Evolutionary conservation across 75 land plant species (phyloP).

Genomic region (Sequoia sempervirens): DNA sequence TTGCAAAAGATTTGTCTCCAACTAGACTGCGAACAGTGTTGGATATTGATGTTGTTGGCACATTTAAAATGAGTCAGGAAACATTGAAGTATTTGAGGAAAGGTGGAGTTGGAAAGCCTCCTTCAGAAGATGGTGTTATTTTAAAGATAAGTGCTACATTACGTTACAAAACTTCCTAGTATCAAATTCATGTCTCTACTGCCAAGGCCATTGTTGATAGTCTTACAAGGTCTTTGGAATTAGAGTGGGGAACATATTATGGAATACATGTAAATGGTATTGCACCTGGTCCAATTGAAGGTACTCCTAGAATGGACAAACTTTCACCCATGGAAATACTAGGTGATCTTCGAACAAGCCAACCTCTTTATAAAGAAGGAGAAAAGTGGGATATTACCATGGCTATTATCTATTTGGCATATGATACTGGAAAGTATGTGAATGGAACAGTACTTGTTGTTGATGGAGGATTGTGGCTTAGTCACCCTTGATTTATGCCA

Average conservation of each 20-base stretch:
- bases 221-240: conserved; percentile 82
- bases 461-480: conserved; percentile 91
- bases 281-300: conserved; percentile 97
- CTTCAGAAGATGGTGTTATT: too few species aligned
- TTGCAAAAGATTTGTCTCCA: conserved; percentile 96
- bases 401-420: conserved; percentile 84
- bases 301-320: conserved; percentile 86
- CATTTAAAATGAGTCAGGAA: too few species aligned
- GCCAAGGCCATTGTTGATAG: too few species aligned
- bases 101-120: too few species aligned
- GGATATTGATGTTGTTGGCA: too few species aligned
- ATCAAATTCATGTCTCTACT: too few species aligned
- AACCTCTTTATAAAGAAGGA: conserved; percentile 60
- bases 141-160: too few species aligned
- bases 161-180: too few species aligned
- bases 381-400: conserved; percentile 99
- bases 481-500: conserved; percentile 47
- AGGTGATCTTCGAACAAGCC: conserved; percentile 16
- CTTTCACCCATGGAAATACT: conserved; percentile 71
- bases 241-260: conserved; percentile 97
- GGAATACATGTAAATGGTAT: conserved; percentile 91
- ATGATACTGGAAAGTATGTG: conserved; percentile 84
- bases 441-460: conserved; percentile 75
- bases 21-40: conserved; percentile 96
- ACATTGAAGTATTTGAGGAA: too few species aligned